phyloP scores from a whole-genome alignment of 352 stramenopile species.

The Hyaloperonospora brassicae region DNA sequence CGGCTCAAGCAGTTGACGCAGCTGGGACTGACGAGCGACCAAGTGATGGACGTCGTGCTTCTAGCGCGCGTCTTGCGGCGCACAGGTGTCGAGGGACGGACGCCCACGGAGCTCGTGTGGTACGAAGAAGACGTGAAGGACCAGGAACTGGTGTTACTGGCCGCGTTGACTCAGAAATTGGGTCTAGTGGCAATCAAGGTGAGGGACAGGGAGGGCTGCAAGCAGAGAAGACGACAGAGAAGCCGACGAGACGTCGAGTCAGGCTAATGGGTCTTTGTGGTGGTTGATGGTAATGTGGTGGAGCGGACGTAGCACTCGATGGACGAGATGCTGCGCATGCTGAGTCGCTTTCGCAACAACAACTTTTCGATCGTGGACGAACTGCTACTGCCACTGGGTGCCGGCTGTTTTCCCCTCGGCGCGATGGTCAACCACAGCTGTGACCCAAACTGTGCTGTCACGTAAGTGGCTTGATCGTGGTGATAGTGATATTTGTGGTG shows the following conservation, averaged over 20 bases:
- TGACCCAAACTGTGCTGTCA: constrained; percentile 54
- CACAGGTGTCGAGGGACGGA: constrained; percentile 1
- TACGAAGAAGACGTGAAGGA: constrained; percentile 39
- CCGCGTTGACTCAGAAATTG: constrained; percentile 40
- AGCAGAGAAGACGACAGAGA: no score
- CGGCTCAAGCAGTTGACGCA: constrained; percentile 32
- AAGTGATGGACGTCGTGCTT: constrained; percentile 49
- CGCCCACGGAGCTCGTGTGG: constrained; percentile 44
- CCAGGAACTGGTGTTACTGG: constrained; percentile 47
- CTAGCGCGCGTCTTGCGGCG: constrained; percentile 44
- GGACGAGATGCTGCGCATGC: constrained; percentile 45
- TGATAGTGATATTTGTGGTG: background rate
- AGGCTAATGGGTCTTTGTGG: background rate
- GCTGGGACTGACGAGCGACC: constrained; percentile 28
- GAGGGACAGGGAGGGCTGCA: background rate
- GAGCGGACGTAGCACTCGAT: constrained; percentile 16
- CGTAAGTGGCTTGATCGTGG: constrained; percentile 27
- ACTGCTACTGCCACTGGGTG: constrained; percentile 41
- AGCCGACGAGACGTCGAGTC: background rate
- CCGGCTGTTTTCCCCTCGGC: constrained; percentile 52
- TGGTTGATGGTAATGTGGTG: background rate
- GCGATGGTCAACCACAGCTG: constrained; percentile 81
- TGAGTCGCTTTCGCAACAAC: constrained; percentile 70
- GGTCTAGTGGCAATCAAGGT: constrained; percentile 34
- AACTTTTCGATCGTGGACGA: constrained; percentile 76